Evolutionary conservation across 192 early-diverging fungal species (phyloP).

Genomic region (Ambispora gerdemannii): DNA sequence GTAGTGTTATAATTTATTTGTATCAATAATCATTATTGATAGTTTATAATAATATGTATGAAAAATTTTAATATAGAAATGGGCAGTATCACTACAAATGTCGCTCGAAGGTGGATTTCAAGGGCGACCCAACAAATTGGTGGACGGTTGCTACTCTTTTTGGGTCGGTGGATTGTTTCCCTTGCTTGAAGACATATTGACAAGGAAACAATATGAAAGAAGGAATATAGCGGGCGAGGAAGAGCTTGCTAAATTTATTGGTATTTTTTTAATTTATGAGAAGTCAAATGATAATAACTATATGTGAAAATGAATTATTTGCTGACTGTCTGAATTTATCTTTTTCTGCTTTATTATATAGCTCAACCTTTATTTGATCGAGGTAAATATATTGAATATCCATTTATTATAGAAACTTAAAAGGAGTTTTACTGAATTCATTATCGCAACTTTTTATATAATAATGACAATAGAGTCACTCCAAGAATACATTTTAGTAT

Average conservation of each 20-base stretch:
- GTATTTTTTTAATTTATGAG: not conserved
- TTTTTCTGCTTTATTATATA: conserved; percentile 27
- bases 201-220: conserved; percentile 27
- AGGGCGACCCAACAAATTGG: conserved; percentile 94
- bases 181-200: conserved; percentile 55
- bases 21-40: not conserved
- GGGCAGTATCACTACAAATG: conserved; percentile 82
- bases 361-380: conserved; percentile 25
- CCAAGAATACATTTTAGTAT: conserved; percentile 84
- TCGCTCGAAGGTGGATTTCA: conserved; percentile 91
- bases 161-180: conserved; percentile 87
- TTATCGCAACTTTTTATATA: not conserved
- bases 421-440: not conserved
- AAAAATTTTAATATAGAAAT: conserved; percentile 55
- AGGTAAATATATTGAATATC: not conserved
- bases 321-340: too few species aligned
- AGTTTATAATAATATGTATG: not conserved
- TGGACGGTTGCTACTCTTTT: conserved; percentile 98
- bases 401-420: not conserved
- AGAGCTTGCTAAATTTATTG: not conserved
- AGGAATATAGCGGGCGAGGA: not conserved
- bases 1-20: conserved; percentile 12
- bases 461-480: conserved; percentile 60
- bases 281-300: not conserved
- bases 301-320: conserved; percentile 38